These are phyloP conservation scores for Clathrospora elynae DNA, from an alignment of 2,329 filamentous ascomycete species.

Conservation along the genomic window DNA sequence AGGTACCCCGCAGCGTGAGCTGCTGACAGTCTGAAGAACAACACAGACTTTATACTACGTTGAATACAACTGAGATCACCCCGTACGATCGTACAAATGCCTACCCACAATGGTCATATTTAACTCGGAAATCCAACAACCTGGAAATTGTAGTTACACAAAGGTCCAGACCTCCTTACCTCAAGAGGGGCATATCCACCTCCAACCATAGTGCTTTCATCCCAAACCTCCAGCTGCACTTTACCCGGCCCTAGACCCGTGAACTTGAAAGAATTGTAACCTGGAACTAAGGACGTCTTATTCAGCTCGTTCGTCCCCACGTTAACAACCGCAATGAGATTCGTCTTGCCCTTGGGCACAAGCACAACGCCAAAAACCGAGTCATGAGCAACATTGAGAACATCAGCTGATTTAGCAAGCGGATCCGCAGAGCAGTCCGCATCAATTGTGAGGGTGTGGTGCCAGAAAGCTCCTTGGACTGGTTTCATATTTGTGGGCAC, in stretches of 20 bases:
- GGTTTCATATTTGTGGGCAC: conserved; percentile 21
- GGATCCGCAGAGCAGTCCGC: conserved; percentile 52
- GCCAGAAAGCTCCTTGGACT: conserved; percentile 28
- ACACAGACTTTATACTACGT: too few relatives aligned
- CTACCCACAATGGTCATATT: too few relatives aligned
- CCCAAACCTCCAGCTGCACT: conserved; percentile 34
- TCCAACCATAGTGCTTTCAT: conserved; percentile 27
- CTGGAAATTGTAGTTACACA: conserved; percentile 27
- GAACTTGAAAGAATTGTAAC: conserved; percentile 33
- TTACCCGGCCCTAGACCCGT: conserved; percentile 23
- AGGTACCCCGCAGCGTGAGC: too few relatives aligned
- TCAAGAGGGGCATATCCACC: conserved; percentile 22
- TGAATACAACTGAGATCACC: too few relatives aligned
- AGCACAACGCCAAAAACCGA: conserved; percentile 20
- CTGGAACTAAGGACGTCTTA: conserved; percentile 14
- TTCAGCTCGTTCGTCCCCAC: conserved; percentile 24
- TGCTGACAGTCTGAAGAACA: too few relatives aligned
- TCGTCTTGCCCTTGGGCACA: conserved; percentile 18
- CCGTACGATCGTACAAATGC: too few relatives aligned
- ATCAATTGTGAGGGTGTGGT: conserved; percentile 28
- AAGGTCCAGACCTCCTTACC: conserved; percentile 5
- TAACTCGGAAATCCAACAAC: conserved; percentile 1
- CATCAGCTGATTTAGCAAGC: conserved; percentile 36
- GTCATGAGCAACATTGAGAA: conserved; percentile 14
- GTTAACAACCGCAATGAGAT: conserved; percentile 31